These are phyloP conservation scores for Naganishia friedmannii DNA, from an alignment of 768 basidiomycete species.

Conservation along the genomic window DNA sequence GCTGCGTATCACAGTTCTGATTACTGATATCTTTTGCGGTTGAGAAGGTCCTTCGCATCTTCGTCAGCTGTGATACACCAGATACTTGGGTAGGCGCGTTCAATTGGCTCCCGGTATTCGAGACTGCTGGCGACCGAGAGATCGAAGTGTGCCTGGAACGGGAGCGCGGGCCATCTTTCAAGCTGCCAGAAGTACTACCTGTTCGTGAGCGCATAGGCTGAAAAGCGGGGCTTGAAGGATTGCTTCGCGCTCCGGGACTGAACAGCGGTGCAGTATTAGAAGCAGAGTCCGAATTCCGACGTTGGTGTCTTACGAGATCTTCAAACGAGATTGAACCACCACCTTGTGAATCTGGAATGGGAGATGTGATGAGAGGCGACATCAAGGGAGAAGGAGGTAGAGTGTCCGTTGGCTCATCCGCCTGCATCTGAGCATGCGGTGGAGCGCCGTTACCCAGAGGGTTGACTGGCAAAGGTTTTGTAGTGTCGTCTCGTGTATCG, in stretches of 20 bases:
- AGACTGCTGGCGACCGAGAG: background rate
- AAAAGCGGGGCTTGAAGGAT: background rate
- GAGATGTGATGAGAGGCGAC: background rate
- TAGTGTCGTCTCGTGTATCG: background rate
- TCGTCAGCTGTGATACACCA: background rate
- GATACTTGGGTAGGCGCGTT: background rate
- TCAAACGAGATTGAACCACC: background rate
- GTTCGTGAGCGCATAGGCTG: background rate
- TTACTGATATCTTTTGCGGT: background rate
- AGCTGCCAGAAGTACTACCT: background rate
- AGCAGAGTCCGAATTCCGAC: conserved; percentile 10
- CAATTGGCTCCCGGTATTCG: too few species aligned
- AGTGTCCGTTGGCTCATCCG: background rate
- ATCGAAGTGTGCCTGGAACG: background rate
- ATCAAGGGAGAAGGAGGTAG: background rate
- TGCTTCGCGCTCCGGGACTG: background rate
- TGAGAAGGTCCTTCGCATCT: conserved; percentile 1
- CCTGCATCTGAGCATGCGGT: background rate
- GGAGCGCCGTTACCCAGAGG: background rate
- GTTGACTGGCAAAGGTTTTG: background rate
- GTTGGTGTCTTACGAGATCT: conserved; percentile 10
- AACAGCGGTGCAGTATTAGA: background rate
- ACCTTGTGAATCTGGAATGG: background rate
- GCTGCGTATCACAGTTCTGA: background rate
- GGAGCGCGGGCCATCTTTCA: background rate